Conservation (phyloP, 495 filamentous ascomycete genomes). For the Aspergillus carlsbadensis region DNA sequence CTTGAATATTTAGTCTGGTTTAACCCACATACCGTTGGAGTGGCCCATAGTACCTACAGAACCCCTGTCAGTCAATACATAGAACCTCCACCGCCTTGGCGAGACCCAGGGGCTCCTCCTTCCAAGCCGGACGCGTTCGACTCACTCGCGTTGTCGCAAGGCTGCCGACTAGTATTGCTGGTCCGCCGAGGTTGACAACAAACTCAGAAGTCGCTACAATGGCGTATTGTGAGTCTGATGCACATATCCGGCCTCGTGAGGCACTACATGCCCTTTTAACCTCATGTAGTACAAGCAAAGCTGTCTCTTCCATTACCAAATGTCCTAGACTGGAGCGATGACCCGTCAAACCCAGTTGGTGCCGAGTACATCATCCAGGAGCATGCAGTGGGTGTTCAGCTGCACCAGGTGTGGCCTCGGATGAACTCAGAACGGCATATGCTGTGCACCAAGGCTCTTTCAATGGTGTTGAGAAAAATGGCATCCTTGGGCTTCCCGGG, state of each 20-base stretch:
- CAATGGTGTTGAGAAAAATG: slow-evolving; percentile 32
- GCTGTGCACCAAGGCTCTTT: slow-evolving; percentile 34
- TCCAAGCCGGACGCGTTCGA: too few relatives aligned
- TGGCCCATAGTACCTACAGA: too few relatives aligned
- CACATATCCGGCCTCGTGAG: too few relatives aligned
- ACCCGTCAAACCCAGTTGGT: slow-evolving; percentile 36
- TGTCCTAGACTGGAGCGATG: slow-evolving; percentile 43
- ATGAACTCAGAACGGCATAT: slow-evolving; percentile 41
- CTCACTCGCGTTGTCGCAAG: slow-evolving; percentile 41
- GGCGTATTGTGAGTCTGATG: slow-evolving; percentile 35
- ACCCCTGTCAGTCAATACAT: too few relatives aligned
- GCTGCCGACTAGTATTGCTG: slow-evolving; percentile 37
- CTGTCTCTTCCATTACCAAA: slow-evolving; percentile 38
- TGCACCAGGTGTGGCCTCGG: slow-evolving; percentile 37
- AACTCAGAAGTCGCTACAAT: slow-evolving; percentile 50
- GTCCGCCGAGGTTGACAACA: slow-evolving; percentile 36
- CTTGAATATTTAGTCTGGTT: too few relatives aligned
- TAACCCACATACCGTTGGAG: too few relatives aligned
- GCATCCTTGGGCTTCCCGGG: slow-evolving; percentile 38
- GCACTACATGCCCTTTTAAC: too few relatives aligned
- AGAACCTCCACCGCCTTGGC: too few relatives aligned
- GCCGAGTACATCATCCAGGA: slow-evolving; percentile 49
- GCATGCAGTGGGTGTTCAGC: slow-evolving; percentile 33
- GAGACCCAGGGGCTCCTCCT: too few relatives aligned
- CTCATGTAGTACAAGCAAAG: slow-evolving; percentile 33